Evolutionary conservation across 2,329 filamentous ascomycete species (phyloP), one percentile per base, ranked within the genome.

Genomic region (Polychaeton citri): DNA sequence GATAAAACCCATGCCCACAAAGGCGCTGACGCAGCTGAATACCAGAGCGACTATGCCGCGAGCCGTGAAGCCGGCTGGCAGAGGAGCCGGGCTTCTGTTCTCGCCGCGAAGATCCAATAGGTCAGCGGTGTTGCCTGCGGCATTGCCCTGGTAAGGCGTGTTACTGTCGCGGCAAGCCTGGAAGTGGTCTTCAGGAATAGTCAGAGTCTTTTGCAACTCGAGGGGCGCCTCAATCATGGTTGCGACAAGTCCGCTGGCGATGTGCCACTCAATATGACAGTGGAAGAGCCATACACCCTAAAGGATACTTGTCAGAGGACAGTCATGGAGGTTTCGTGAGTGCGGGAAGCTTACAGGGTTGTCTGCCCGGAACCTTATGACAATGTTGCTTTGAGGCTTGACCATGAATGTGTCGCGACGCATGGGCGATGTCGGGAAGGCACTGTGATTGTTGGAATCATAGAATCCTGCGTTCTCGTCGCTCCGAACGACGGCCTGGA

Each of bases 21-120:
- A 63, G 2, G 81, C 84, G 12, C 70, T 69, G 3, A 86, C 43
- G 43, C 71, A 72, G 50, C 78, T 83, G 51, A 88, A 83, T 2
- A 78, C 76, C 45, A 90, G 59, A 8, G 83, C 83, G 1, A 85
- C 71, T 30, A 81, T 80, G 6, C 83, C 84, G 21, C 69, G 68
- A 0, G 75, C 56, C 0, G 78, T 83, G 54, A 87, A 86, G 1
- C 82, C 82, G 1, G 62, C 66, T 0, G 81, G 81, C 12, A 88
- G 52, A 30, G 61, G 65, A 0, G 55, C 57, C 0, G 74, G 69
- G 2, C 68, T 64, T 21, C 52, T 58, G 38, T 76, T 78, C 53
- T 80, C 63, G 7, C 78, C 79, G 0, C 54, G 59, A 2, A 85
- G 60, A 43, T 90, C 72, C 0, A 82, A 59, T 6, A 74, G 60